Evolutionary conservation across 2,329 filamentous ascomycete genomes (phyloP), one percentile per base, ranked within the genome.

Genomic region (Trichoderma sp.): DNA sequence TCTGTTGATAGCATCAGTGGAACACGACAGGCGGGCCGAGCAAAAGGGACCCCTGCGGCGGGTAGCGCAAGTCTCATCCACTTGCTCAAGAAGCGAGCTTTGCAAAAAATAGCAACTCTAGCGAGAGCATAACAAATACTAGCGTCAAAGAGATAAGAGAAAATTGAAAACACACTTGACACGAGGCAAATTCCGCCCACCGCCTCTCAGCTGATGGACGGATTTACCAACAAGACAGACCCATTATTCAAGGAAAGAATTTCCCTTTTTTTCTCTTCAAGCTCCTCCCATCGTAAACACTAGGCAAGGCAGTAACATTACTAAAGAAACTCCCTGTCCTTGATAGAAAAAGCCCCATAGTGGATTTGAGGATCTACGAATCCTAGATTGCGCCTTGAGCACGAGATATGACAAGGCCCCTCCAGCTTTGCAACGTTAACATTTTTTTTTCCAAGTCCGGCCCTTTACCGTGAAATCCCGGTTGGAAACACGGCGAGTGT

Each of bases 1-100:
- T 66, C 63, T 49, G 34, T 66, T 58, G 52, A 49, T 55, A 18
- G 13, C 58, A 59, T 66, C 63, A 66, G 63, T 66, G 63, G 54
- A 49, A 66, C 54, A 16, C 16, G 28, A 24, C 10, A 18, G 63
- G 63, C 63, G 63, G 63, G 63, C 63, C 63, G 63, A 43, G 56
- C 56, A 65, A 56, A 37, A 65, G 52, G 63, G 52, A 58, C 63
- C 63, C 39, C 14, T 66, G 63, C 54, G 54, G 56, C 56, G 56
- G 56, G 32, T 59, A 43, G 56, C 26, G 56, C 56, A 43, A 43
- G 34, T 43, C 13, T 59, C 52, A 26, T 49, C 37, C 63, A 58
- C 39, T 49, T 34, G 4, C 18, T 59, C 28, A 39, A 49, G 49
- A 46, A 3, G 34, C 7, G 52, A 56, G 37, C 63, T 58, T 56